Evolutionary conservation across 148 eudicot genomes (phyloP), one percentile per base, ranked within the genome.

Genomic region (Vaccinium corymbosum): DNA sequence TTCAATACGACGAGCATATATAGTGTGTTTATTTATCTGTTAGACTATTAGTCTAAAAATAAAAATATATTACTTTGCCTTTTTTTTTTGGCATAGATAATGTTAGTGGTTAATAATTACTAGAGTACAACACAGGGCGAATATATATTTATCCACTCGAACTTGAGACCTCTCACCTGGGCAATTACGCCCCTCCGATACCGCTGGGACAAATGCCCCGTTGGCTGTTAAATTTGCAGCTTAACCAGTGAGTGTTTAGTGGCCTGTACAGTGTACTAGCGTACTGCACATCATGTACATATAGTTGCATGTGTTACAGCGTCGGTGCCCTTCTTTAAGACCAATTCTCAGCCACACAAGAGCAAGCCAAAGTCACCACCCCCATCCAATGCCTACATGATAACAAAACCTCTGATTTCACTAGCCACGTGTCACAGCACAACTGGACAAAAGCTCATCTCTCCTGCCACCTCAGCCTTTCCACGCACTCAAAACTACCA

Each of bases 401-500:
- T 78, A 80, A 72, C 74, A 88, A 62, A 68, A 81, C 48, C 82
- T 85, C 87, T 87, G 87, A 90, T 91, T 85, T 82, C 84, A 83
- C 78, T 50, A 84, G 82, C 91, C 87, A 92, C 92, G 84, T 91
- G 94, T 88, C 91, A 84, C 11, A 10, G 74, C n/a, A 29, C 80
- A 55, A 89, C 35, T 91, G 93, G 94, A 62, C 14, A 19, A 53
- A 1, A 79, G 25, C 76, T 86, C 88, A 90, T 89, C 86, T 76
- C 82, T 62, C 86, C 79, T 85, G 82, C 93, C 94, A 92, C 84
- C 78, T 89, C 92, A 89, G 86, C 91, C 32, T 59, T 79, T 78
- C 81, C 73, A 11, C 80, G 81, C 85, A 53, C 81, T 80, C 82
- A 84, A 86, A 48, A 77, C 88, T 59, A 82, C 77, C 87, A 86